A percentile compares a stretch with the other conserved stretches of the same genome.
phyloP scores from a whole-genome alignment of 208 protist species.

The Acanthamoeba sp. region DNA sequence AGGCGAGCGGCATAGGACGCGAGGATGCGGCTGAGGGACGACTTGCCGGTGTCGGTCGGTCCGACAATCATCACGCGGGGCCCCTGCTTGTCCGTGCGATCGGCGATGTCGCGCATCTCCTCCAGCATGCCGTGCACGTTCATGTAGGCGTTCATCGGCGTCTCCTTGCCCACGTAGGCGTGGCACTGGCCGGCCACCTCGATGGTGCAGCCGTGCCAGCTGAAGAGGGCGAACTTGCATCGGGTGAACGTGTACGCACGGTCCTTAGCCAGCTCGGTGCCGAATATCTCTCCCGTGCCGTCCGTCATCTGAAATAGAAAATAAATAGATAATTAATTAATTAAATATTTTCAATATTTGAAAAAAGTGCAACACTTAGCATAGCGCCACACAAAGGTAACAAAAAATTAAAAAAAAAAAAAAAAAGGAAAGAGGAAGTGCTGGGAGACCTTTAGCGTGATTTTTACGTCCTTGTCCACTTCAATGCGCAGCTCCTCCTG shows the following conservation, averaged over 20 bases:
- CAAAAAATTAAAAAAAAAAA: neutral
- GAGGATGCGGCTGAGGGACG: slow-evolving; percentile 81
- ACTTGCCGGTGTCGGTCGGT: slow-evolving; percentile 87
- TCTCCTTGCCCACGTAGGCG: slow-evolving; percentile 74
- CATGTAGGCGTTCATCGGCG: slow-evolving; percentile 71
- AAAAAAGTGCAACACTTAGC: too few species aligned
- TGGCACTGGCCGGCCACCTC: slow-evolving; percentile 66
- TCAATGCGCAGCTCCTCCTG: slow-evolving; percentile 57
- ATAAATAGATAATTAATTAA: neutral
- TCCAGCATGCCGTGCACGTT: slow-evolving; percentile 72
- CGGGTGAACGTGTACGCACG: slow-evolving; percentile 77
- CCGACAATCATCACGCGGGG: slow-evolving; percentile 83
- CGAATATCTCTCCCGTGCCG: slow-evolving; percentile 84
- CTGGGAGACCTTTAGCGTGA: slow-evolving; percentile 12
- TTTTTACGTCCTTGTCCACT: slow-evolving; percentile 59
- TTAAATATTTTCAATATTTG: neutral
- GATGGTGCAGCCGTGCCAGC: slow-evolving; percentile 81
- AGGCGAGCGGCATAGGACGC: slow-evolving; percentile 79
- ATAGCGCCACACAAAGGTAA: too few species aligned
- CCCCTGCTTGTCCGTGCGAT: slow-evolving; percentile 10
- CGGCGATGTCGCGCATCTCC: slow-evolving; percentile 50
- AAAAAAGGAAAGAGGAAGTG: neutral
- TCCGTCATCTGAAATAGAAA: slow-evolving; percentile 30
- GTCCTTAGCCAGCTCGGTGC: slow-evolving; percentile 79
- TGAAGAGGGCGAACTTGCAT: slow-evolving; percentile 82